Percentiles rank a stretch among this genome's conserved stretches.
phyloP scores from a whole-genome alignment of 192 early-diverging fungal species.

The Dispira parvispora region DNA sequence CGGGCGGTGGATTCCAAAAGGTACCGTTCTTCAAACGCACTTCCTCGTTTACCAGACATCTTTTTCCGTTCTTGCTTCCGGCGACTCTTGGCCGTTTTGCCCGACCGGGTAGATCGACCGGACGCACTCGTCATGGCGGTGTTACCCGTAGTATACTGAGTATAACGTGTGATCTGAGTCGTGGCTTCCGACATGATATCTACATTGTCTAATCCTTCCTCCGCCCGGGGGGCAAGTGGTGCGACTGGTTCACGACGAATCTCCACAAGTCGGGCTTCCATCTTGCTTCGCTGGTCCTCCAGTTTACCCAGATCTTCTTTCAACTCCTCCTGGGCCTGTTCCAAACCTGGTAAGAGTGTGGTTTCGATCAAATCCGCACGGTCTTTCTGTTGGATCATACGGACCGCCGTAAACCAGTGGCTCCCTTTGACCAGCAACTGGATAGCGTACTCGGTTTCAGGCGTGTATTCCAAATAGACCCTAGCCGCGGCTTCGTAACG shows the following conservation, averaged over 20 bases:
- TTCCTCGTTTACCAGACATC: conserved; percentile 77
- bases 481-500: conserved; percentile 48
- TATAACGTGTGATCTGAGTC: conserved; percentile 80
- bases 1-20: conserved; percentile 52
- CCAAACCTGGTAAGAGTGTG: conserved; percentile 45
- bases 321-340: conserved; percentile 20
- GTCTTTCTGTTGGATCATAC: conserved; percentile 36
- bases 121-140: conserved; percentile 12
- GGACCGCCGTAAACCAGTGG: conserved; percentile 61
- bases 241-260: conserved; percentile 19
- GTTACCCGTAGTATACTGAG: conserved; percentile 53
- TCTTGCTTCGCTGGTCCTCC: conserved; percentile 14
- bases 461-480: conserved; percentile 51
- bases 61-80: conserved; percentile 56
- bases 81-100: conserved; percentile 38
- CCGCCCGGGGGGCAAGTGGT: neutral
- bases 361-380: conserved; percentile 62
- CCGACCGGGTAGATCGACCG: conserved; percentile 11
- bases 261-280: conserved; percentile 16
- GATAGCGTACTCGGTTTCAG: conserved; percentile 52
- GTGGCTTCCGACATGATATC: conserved; percentile 94
- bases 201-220: conserved; percentile 29
- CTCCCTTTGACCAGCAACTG: conserved; percentile 46
- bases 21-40: conserved; percentile 81
- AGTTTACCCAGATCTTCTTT: conserved; percentile 24